A percentile compares a stretch with the other conserved stretches of the same genome.
These are phyloP conservation scores for Stylosanthes scabra DNA, from an alignment of 331 rosid species.

Conservation along the genomic window DNA sequence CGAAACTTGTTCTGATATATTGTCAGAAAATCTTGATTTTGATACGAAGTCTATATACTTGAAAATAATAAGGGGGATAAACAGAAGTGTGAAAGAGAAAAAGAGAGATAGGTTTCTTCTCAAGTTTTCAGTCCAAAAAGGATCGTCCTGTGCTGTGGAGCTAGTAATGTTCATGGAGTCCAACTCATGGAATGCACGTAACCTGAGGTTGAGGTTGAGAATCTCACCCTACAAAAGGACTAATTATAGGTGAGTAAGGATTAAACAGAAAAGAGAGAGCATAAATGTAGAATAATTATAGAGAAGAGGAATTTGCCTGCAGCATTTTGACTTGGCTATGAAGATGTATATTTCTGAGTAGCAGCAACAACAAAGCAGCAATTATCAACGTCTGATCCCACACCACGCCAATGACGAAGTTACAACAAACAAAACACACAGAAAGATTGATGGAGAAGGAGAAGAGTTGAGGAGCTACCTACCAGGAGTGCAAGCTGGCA, in stretches of 20 bases:
- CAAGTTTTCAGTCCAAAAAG: conserved; percentile 45
- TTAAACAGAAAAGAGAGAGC: conserved; percentile 1
- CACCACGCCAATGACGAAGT: background rate
- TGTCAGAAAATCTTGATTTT: conserved; percentile 64
- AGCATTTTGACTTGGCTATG: conserved; percentile 59
- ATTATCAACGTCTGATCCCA: conserved; percentile 59
- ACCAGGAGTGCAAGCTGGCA: conserved; percentile 52
- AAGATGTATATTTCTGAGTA: conserved; percentile 59
- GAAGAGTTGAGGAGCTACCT: conserved; percentile 25
- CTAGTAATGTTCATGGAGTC: conserved; percentile 40
- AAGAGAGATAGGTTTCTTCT: conserved; percentile 65
- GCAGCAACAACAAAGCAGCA: conserved; percentile 53
- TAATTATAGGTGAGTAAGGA: background rate
- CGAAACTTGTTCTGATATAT: conserved; percentile 66
- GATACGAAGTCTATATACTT: conserved; percentile 69
- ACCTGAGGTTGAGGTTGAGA: conserved; percentile 51
- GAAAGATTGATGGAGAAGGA: background rate
- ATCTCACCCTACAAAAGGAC: conserved; percentile 56
- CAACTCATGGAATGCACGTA: conserved; percentile 47
- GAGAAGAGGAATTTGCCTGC: conserved; percentile 52
- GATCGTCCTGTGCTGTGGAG: conserved; percentile 44
- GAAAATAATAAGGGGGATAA: conserved; percentile 58
- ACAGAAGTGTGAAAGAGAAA: conserved; percentile 57
- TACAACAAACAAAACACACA: conserved; percentile 13
- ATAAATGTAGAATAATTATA: background rate